Conservation (phyloP, 148 eudicot genomes). For the Rhododendron williamsianum region DNA sequence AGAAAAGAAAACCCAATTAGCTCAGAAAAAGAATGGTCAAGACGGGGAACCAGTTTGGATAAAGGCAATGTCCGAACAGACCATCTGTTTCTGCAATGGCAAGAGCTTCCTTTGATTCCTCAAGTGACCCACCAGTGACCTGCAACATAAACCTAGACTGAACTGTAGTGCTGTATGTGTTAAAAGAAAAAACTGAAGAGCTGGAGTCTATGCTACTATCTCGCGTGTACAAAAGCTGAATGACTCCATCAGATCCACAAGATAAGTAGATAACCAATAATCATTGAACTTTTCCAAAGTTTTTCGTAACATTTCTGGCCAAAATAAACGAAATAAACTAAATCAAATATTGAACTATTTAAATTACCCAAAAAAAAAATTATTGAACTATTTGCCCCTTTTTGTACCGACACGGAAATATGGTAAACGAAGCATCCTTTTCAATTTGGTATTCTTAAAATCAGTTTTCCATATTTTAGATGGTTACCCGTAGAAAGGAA, state of each 20-base stretch:
- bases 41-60: neutral
- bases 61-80: conserved; percentile 17
- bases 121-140: conserved; percentile 99
- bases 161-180: neutral
- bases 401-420: neutral
- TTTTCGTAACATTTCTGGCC: neutral
- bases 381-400: neutral
- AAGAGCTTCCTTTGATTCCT: conserved; percentile 92
- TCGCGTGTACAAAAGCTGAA: conserved; percentile 4
- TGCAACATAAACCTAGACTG: conserved; percentile 20
- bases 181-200: neutral
- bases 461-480: neutral
- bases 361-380: no score
- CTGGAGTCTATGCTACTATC: neutral
- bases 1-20: neutral
- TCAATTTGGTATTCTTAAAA: neutral
- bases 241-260: neutral
- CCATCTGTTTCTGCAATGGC: conserved; percentile 98
- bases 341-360: neutral
- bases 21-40: neutral
- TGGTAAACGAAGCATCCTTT: neutral
- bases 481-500: neutral
- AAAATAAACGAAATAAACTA: neutral
- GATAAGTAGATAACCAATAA: no score
- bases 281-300: neutral